These are phyloP conservation scores for Alloascoidea africana DNA, from an alignment of 805 yeast species.

Conservation along the genomic window DNA sequence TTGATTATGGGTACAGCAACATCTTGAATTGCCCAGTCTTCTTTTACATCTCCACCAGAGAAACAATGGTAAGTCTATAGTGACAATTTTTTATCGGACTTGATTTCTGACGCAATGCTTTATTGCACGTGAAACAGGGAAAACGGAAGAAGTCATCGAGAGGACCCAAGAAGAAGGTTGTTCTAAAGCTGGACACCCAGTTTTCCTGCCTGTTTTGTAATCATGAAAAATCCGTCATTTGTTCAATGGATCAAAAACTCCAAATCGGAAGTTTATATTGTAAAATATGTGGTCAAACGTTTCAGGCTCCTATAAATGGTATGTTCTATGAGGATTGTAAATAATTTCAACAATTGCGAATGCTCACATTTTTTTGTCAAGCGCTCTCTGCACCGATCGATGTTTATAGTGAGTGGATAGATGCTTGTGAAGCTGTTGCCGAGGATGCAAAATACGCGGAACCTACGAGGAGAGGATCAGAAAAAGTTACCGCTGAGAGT, in stretches of 20 bases:
- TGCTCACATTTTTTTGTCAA: conserved; percentile 6
- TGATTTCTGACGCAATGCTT: no score
- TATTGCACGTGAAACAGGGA: conserved; percentile 41
- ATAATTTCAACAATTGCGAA: background rate
- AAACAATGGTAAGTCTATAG: no score
- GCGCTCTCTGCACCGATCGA: conserved; percentile 76
- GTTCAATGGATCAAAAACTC: conserved; percentile 75
- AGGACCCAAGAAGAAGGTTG: conserved; percentile 65
- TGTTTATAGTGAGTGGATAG: conserved; percentile 94
- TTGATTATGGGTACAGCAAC: no score
- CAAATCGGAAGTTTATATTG: conserved; percentile 76
- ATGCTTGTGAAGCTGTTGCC: conserved; percentile 84
- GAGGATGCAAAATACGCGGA: conserved; percentile 28
- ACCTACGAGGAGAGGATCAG: background rate
- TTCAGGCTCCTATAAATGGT: conserved; percentile 74
- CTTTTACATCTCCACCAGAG: no score
- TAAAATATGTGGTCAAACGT: conserved; percentile 87
- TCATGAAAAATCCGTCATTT: conserved; percentile 84
- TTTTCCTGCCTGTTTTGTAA: conserved; percentile 91
- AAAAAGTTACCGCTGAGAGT: conserved; percentile 18
- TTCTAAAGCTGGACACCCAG: conserved; percentile 65
- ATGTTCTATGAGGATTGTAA: conserved; percentile 4
- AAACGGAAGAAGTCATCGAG: conserved; percentile 75
- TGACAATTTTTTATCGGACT: no score
- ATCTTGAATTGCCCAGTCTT: no score